Base-by-base conservation (phyloP, 495 filamentous ascomycete genomes). In the Penicillium soppii region DNA sequence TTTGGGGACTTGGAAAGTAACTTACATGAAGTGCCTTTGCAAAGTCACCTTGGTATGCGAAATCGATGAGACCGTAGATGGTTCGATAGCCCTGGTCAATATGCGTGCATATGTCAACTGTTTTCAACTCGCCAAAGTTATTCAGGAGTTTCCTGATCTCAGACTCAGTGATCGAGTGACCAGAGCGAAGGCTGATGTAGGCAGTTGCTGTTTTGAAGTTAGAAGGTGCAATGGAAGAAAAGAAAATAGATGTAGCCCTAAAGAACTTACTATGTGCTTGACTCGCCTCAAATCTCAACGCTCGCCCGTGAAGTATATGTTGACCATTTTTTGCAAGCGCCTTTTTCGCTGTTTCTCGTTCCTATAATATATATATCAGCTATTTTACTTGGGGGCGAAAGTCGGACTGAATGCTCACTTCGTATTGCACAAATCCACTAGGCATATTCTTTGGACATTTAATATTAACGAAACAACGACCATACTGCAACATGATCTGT, bases 371-470 rank as follows among this genome's bases (percentile, higher is more conserved):
- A 6, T 37, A 29, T 13, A 12, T 27, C 22, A 29, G 16, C 16
- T 27, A n/a, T n/a, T n/a, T n/a, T n/a, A n/a, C n/a, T n/a, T n/a
- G n/a, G n/a, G n/a, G n/a, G n/a, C n/a, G n/a, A n/a, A n/a, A n/a
- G n/a, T n/a, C n/a, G n/a, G n/a, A n/a, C n/a, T n/a, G n/a, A n/a
- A n/a, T 20, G 37, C 37, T 41, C 1, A 49, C 47, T 15, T 49
- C 47, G 29, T 40, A 49, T 4, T 29, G 16, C n/a, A 49, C 36
- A 49, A 49, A 49, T 12, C 12, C 47, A 10, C 20, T 23, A 13
- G 47, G 47, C 13, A 20, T 7, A 5, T 30, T 30, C 4, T 29
- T 17, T 12, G 41, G 10, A 5, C 22, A 12, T 47, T 23, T 32
- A 17, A 49, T 16, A 7, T 41, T 40, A 30, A 41, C 35, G 22